Evolutionary conservation across 169 alveolate species (phyloP).

Genomic region (Eimeria necatrix): DNA sequence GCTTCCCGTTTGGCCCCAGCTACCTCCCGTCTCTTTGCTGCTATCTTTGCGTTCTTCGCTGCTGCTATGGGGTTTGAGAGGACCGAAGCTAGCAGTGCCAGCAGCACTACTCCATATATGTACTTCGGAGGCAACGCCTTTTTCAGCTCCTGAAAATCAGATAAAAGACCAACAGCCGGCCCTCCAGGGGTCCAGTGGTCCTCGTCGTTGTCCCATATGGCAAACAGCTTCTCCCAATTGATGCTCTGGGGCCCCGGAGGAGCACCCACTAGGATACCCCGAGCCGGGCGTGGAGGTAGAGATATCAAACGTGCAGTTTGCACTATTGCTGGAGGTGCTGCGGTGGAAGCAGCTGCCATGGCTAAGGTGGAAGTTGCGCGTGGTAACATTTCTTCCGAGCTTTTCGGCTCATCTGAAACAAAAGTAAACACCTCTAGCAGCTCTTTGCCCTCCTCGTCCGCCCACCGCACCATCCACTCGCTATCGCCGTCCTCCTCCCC

Average conservation of each 20-base stretch:
- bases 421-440: background rate
- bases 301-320: background rate
- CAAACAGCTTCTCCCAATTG: constrained; percentile 1
- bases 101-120: constrained; percentile 22
- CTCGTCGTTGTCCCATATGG: constrained; percentile 23
- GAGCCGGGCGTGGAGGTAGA: background rate
- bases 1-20: background rate
- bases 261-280: constrained; percentile 20
- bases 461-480: constrained; percentile 35
- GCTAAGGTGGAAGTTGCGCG: no score
- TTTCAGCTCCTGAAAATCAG: background rate
- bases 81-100: constrained; percentile 11
- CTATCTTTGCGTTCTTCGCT: constrained; percentile 12
- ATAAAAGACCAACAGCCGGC: background rate
- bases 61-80: background rate
- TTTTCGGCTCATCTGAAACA: background rate
- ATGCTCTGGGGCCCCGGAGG: constrained; percentile 15
- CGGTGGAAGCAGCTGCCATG: no score
- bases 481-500: background rate
- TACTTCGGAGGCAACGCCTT: background rate
- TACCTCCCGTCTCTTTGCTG: background rate
- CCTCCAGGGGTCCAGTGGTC: constrained; percentile 11
- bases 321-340: background rate
- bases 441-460: constrained; percentile 8
- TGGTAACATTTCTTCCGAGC: background rate